Base-by-base conservation (phyloP, 2,329 filamentous ascomycete genomes). In the Colletotrichum tabaci region DNA sequence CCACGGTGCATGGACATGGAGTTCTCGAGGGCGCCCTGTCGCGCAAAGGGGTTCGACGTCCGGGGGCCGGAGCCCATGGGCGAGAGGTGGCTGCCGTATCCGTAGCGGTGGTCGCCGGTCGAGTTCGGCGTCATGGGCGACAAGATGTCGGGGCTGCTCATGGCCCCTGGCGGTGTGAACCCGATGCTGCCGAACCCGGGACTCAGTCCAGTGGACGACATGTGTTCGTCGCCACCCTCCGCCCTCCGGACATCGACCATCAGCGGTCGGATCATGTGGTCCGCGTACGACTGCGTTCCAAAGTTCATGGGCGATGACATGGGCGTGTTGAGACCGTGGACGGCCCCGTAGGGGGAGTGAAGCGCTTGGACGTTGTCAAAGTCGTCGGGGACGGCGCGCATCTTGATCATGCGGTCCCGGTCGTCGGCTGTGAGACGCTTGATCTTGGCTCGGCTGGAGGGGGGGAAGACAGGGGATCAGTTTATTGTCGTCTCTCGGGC, bases 351-450 rank as follows among this genome's bases (percentile, higher is more conserved):
- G 4, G 89, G 89, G 23, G 89, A 91, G 78, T 93, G 91, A 18
- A 93, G 82, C 16, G 91, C 91, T 77, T 92, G 89, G 3, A 93
- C 86, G 75, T 91, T 93, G 79, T 93, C 91, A 73, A 93, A 93
- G 75, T 91, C 90, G 74, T 93, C 90, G 10, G 91, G 91, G 4
- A 93, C 89, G 4, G 91, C 90, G 66, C 90, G 86, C 89, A 92
- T 93, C 80, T 91, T 91, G 78, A 93, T 90, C 87, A 93, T 91
- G 67, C 90, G 87, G 72, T 93, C 90, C 58, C 91, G 87, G 77
- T 93, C 91, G 79, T 93, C 90, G n/a, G 87, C 89, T 75, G 88
- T 92, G 73, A 93, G 84, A 57, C 91, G 87, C 86, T 93, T 93
- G 78, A 93, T 92, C 79, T 93, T 93, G 55, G 91, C 91, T 74